phyloP scores from a whole-genome alignment of 2,329 filamentous ascomycete genomes.

The Penicillium brasilianum region DNA sequence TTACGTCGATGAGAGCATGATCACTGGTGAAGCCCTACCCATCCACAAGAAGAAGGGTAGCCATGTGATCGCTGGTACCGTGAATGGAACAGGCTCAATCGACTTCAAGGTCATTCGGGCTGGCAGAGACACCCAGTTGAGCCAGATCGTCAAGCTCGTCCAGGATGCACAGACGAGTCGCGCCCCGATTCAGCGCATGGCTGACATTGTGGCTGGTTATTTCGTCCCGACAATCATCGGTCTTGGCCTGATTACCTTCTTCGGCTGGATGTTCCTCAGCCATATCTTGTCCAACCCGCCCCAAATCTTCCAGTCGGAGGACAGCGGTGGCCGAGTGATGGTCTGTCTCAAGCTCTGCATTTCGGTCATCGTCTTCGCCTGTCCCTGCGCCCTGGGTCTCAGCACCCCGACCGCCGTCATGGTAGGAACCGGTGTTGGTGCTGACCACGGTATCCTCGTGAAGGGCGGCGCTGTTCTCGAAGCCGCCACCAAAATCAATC shows the following conservation, averaged over 20 bases:
- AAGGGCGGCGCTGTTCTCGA: slow-evolving; percentile 94
- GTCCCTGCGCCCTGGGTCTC: slow-evolving; percentile 93
- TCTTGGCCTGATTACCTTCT: slow-evolving; percentile 83
- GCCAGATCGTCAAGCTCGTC: slow-evolving; percentile 97
- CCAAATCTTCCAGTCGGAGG: slow-evolving; percentile 78
- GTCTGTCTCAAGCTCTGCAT: slow-evolving; percentile 97
- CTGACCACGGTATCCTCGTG: slow-evolving; percentile 94
- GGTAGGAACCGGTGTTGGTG: slow-evolving; percentile 97
- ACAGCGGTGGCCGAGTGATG: slow-evolving; percentile 90
- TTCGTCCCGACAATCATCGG: slow-evolving; percentile 90
- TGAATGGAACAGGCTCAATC: slow-evolving; percentile 89
- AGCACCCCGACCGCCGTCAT: slow-evolving; percentile 97
- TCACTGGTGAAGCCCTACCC: slow-evolving; percentile 95
- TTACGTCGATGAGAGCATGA: slow-evolving; percentile 97
- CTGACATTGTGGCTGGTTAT: slow-evolving; percentile 87
- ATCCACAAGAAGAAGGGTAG: slow-evolving; percentile 85
- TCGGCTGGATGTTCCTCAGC: slow-evolving; percentile 92
- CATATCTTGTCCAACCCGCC: slow-evolving; percentile 85
- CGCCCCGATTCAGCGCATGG: slow-evolving; percentile 91
- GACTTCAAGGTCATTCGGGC: slow-evolving; percentile 93
- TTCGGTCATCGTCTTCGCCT: slow-evolving; percentile 97
- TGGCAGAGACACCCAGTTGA: slow-evolving; percentile 93
- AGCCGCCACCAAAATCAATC: slow-evolving; percentile 84
- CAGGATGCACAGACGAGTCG: slow-evolving; percentile 95
- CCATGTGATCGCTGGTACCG: slow-evolving; percentile 86